Evolutionary conservation across 83 land plant genomes (phyloP).

Genomic region (Diphasiastrum complanatum): DNA sequence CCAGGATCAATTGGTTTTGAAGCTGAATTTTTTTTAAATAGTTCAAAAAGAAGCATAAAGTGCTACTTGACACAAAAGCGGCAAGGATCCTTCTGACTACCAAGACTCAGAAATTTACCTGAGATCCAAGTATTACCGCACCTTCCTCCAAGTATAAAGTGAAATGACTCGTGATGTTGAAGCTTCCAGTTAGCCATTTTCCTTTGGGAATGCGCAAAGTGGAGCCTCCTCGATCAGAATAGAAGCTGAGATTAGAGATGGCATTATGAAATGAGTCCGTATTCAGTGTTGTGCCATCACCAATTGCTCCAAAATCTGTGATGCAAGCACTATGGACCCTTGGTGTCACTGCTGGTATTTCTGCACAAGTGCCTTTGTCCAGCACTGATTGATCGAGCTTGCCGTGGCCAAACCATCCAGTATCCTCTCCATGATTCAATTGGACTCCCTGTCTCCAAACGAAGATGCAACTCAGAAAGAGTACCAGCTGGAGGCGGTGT

Average conservation of each 20-base stretch:
- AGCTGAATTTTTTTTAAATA: too few species aligned
- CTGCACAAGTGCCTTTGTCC: background rate
- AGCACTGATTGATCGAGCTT: too few species aligned
- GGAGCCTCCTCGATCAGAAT: constrained; percentile 74
- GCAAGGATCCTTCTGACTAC: too few species aligned
- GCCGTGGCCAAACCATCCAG: too few species aligned
- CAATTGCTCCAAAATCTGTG: constrained; percentile 76
- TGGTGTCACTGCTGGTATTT: background rate
- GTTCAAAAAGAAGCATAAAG: too few species aligned
- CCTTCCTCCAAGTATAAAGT: constrained; percentile 48
- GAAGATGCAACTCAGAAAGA: too few species aligned
- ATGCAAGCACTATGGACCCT: constrained; percentile 72
- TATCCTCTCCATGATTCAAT: too few species aligned
- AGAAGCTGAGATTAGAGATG: constrained; percentile 59
- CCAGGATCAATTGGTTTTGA: too few species aligned
- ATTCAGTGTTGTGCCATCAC: constrained; percentile 71
- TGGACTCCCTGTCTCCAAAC: too few species aligned
- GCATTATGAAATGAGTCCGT: constrained; percentile 75
- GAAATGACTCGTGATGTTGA: constrained; percentile 56
- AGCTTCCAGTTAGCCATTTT: constrained; percentile 69
- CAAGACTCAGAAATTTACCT: constrained; percentile 21
- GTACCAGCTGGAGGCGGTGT: too few species aligned
- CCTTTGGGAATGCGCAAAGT: constrained; percentile 67
- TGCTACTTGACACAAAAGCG: too few species aligned
- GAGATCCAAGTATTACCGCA: constrained; percentile 65